A percentile compares a stretch with the other conserved stretches of the same genome.
These are phyloP conservation scores for Ilex paraguariensis DNA, from an alignment of 305 asterid genomes.

Conservation along the genomic window DNA sequence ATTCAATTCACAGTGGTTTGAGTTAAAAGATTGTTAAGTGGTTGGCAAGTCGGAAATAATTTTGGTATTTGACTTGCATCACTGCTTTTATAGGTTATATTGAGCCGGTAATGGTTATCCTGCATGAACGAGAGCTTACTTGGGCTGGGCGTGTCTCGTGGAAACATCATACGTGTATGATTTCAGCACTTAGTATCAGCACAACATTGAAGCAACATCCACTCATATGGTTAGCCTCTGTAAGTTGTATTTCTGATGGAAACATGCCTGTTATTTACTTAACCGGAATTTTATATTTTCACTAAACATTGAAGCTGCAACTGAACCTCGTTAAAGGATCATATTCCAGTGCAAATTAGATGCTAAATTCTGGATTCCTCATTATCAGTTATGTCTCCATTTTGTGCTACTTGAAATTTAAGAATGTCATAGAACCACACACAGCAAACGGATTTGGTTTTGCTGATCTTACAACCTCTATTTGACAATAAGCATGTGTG, in stretches of 20 bases:
- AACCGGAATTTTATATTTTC: background rate
- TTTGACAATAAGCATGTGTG: no score
- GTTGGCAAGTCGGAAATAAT: no score
- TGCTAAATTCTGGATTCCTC: no score
- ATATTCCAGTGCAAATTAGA: no score
- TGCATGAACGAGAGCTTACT: conserved; percentile 89
- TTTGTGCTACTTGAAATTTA: no score
- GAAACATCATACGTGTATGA: conserved; percentile 88
- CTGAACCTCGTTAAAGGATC: conserved; percentile 4
- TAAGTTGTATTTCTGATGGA: conserved; percentile 31
- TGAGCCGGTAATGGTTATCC: conserved; percentile 96
- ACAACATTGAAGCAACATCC: conserved; percentile 94
- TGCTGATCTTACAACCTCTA: no score
- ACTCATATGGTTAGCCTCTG: conserved; percentile 90
- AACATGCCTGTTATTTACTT: conserved; percentile 4
- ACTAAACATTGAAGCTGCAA: conserved; percentile 6
- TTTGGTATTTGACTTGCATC: no score
- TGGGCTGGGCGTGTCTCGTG: conserved; percentile 98
- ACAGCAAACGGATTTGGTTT: no score
- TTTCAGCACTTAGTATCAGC: conserved; percentile 93
- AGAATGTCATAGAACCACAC: no score
- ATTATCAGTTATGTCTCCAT: no score
- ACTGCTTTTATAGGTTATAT: conserved; percentile 62
- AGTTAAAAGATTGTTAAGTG: no score
- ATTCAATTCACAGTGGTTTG: no score